Base-by-base conservation (phyloP, 495 filamentous ascomycete genomes). In the Aspergillus mulundensis region DNA sequence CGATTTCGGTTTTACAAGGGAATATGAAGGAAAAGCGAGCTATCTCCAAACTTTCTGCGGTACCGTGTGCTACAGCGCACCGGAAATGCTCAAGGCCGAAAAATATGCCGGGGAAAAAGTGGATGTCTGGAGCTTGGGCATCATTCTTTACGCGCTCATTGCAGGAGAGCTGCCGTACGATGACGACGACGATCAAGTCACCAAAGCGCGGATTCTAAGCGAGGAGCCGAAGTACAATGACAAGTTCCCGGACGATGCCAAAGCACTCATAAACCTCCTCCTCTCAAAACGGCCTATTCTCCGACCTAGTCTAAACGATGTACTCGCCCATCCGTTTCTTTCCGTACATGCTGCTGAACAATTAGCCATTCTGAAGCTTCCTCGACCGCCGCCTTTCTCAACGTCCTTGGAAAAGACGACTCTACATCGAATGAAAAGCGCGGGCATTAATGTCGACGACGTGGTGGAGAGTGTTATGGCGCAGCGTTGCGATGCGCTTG, bases 71-170 rank as follows among this genome's bases (percentile, higher is more conserved):
- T 98, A 98, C 71, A 95, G 90, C 56, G 94, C 94, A 7, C 94
- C 94, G 2, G 94, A 98, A 67, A 97, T 98, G 94, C 80, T 98
- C 32, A 96, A 94, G 67, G 95, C 91, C 36, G 94, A 98, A 71
- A 97, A 95, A 67, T 98, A 98, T 66, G 92, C 91, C 0, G 92
- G 91, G 1, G 92, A 97, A 73, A 96, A 95, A 69, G 94, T 98
- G 53, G 94, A 98, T 67, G 90, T 97, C 6, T 98, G 94, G 94
- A 97, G 94, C 68, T 71, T 98, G 62, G 94, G 94, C 0, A 91
- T 97, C 46, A 98, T 98, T 59, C 81, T 98, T 19, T 97, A 95
- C 70, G 92, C 94, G 36, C 77, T 98, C 30, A 77, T 98, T 46
- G 88, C 86, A 40, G 94, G 94, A 39, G 95, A 97, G 70, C 80